phyloP scores from a whole-genome alignment of 179 eudicot species.

The Vitellaria paradoxa region DNA sequence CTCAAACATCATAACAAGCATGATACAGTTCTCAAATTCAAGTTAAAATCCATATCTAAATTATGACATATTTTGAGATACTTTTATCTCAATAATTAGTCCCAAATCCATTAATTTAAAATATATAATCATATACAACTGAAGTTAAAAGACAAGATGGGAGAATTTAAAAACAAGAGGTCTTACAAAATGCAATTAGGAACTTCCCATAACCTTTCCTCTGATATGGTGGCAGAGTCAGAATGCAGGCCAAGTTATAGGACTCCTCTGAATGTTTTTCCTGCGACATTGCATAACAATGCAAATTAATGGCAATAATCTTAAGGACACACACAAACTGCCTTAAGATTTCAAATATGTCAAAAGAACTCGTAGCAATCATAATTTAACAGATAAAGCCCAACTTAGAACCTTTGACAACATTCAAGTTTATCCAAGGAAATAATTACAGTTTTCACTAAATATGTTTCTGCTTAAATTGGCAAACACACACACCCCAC shows the following conservation, averaged over 20 bases:
- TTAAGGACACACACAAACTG: not conserved
- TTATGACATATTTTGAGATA: too few relatives aligned
- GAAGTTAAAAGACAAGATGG: not conserved
- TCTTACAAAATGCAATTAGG: slow-evolving; percentile 90
- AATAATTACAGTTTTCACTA: not conserved
- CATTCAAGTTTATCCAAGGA: not conserved
- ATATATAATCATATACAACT: too few relatives aligned
- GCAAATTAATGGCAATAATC: not conserved
- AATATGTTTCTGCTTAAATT: not conserved
- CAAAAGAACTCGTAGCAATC: not conserved
- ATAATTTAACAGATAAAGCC: slow-evolving; percentile 1
- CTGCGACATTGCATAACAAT: slow-evolving; percentile 36
- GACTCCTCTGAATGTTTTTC: slow-evolving; percentile 97
- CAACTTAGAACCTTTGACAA: not conserved
- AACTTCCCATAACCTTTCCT: slow-evolving; percentile 98
- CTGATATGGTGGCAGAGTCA: slow-evolving; percentile 96
- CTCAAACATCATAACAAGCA: too few relatives aligned
- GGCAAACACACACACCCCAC: too few relatives aligned
- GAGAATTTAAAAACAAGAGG: slow-evolving; percentile 5
- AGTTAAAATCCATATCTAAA: too few relatives aligned
- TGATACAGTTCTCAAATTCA: too few relatives aligned
- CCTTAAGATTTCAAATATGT: not conserved
- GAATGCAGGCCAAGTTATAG: slow-evolving; percentile 90
- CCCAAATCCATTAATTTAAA: too few relatives aligned
- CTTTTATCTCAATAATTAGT: too few relatives aligned